A percentile compares a stretch with the other conserved stretches of the same genome.
phyloP scores from a whole-genome alignment of 192 early-diverging fungal species.

The Geranomyces variabilis region DNA sequence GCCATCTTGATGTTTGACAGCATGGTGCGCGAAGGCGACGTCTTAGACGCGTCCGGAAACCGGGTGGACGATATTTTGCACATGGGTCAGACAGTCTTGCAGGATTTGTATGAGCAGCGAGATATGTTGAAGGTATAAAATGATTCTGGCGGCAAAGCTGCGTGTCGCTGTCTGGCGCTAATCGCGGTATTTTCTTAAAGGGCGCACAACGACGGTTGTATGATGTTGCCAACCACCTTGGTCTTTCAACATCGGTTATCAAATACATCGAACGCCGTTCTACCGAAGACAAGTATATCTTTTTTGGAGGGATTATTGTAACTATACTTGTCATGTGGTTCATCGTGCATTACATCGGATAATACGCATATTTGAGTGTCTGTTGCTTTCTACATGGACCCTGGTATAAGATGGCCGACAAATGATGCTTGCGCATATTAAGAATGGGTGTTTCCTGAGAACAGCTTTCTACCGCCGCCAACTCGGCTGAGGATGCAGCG shows the following conservation, averaged over 20 bases:
- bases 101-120: slow-evolving; percentile 55
- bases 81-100: slow-evolving; percentile 45
- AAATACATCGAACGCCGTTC: slow-evolving; percentile 55
- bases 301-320: slow-evolving; percentile 47
- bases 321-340: slow-evolving; percentile 53
- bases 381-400: no score
- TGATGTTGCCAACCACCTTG: slow-evolving; percentile 50
- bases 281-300: slow-evolving; percentile 43
- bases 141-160: not conserved
- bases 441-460: no score
- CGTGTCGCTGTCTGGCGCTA: not conserved
- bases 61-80: slow-evolving; percentile 48
- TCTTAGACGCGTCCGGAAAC: slow-evolving; percentile 22
- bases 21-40: slow-evolving; percentile 37
- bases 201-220: slow-evolving; percentile 50
- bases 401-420: no score
- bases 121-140: slow-evolving; percentile 49
- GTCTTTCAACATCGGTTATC: slow-evolving; percentile 53
- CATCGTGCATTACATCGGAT: slow-evolving; percentile 51
- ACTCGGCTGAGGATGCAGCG: no score
- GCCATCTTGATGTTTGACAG: slow-evolving; percentile 51
- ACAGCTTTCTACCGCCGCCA: no score
- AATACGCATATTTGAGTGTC: not conserved
- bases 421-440: no score
- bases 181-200: slow-evolving; percentile 36